phyloP scores from a whole-genome alignment of 306 rosid genomes.

The Vicia faba region DNA sequence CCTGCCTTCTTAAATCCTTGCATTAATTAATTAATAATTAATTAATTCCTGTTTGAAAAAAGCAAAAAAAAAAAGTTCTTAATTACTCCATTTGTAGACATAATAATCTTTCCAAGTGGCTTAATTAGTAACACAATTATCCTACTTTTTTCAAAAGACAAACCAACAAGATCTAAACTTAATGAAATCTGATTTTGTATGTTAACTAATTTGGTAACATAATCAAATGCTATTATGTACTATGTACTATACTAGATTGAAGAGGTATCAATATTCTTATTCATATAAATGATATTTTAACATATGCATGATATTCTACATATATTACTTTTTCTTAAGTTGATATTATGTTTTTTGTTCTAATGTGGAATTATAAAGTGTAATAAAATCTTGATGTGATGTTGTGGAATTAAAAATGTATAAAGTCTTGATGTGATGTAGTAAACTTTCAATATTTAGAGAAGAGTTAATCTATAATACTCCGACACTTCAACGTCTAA shows the following conservation, averaged over 20 bases:
- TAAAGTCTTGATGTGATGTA: too few species aligned
- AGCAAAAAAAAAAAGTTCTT: not conserved
- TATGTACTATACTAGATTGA: not conserved
- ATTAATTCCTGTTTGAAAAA: too few species aligned
- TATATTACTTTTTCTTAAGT: too few species aligned
- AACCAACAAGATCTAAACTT: conserved; percentile 45
- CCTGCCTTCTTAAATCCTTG: conserved; percentile 11
- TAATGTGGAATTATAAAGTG: too few species aligned
- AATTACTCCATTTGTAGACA: conserved; percentile 19
- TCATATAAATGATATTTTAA: too few species aligned
- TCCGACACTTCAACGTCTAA: too few species aligned
- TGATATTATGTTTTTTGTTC: too few species aligned
- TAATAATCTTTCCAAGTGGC: conserved; percentile 24
- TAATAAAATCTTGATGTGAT: too few species aligned
- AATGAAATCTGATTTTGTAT: conserved; percentile 33
- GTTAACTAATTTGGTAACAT: conserved; percentile 37
- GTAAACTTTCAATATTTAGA: too few species aligned
- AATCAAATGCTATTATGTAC: conserved; percentile 40
- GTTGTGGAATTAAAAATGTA: too few species aligned
- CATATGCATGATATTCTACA: too few species aligned
- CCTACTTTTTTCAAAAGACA: conserved; percentile 35
- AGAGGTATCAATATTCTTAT: conserved; percentile 17
- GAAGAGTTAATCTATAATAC: too few species aligned
- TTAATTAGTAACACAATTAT: conserved; percentile 20
- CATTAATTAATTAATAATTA: not conserved